Percentiles rank a stretch among this genome's conserved stretches.
Conservation (phyloP, 768 basidiomycete species). For the Sistotremastrum suecicum region DNA sequence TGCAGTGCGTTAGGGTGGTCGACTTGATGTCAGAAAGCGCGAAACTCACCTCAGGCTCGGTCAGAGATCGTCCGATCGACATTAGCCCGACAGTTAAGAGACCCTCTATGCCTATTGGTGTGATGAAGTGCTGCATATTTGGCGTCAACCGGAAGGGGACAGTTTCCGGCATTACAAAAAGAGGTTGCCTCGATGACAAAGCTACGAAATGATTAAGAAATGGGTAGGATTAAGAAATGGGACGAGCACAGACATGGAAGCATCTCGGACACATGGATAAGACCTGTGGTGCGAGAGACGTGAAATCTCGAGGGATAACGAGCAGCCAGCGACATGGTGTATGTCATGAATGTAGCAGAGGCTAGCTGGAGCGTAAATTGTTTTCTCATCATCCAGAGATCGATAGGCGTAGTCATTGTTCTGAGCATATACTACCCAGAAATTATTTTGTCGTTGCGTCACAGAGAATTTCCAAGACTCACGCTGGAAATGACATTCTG, state of each 20-base stretch:
- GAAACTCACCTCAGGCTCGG: conserved; percentile 70
- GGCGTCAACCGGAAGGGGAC: conserved; percentile 97
- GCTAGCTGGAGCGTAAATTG: conserved; percentile 90
- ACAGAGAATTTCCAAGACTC: conserved; percentile 12
- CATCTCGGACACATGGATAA: conserved; percentile 86
- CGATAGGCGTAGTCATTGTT: conserved; percentile 69
- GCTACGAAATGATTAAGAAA: conserved; percentile 6
- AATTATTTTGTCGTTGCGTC: not conserved
- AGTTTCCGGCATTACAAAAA: conserved; percentile 68
- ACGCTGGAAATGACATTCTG: conserved; percentile 79
- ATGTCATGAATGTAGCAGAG: conserved; percentile 84
- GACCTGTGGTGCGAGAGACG: conserved; percentile 77
- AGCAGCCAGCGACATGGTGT: conserved; percentile 69
- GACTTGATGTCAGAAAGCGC: not conserved
- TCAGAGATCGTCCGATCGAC: conserved; percentile 81
- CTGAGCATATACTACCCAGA: conserved; percentile 69
- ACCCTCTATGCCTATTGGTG: conserved; percentile 81
- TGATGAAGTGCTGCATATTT: conserved; percentile 88
- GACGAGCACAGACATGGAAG: conserved; percentile 48
- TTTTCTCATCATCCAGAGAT: conserved; percentile 95
- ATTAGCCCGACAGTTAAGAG: conserved; percentile 75
- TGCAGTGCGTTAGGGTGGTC: conserved; percentile 17
- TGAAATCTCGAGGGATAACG: conserved; percentile 78
- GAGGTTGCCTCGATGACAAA: conserved; percentile 29
- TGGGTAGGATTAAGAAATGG: not conserved